A percentile compares a stretch with the other conserved stretches of the same genome.
phyloP scores from a whole-genome alignment of 257 asterid species.

The Solanum appendiculatum region DNA sequence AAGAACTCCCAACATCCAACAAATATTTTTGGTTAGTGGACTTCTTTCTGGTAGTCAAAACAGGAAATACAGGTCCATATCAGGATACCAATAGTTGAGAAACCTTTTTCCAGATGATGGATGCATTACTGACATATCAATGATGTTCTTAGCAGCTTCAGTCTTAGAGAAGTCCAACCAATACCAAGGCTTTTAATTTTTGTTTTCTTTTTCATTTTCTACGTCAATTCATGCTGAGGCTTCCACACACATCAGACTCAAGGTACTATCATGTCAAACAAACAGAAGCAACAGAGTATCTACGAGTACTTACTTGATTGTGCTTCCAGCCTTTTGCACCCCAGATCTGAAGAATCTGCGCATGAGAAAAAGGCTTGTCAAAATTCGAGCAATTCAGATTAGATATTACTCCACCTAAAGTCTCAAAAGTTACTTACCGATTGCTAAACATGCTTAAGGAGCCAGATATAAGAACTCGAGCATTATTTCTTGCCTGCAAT shows the following conservation, averaged over 20 bases:
- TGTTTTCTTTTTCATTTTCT: not conserved
- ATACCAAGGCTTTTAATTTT: not conserved
- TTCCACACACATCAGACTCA: not conserved
- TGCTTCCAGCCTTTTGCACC: conserved; percentile 29
- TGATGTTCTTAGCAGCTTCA: not conserved
- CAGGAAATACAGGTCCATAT: not conserved
- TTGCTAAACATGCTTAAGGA: conserved; percentile 27
- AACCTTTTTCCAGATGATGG: not conserved
- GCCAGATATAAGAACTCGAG: conserved; percentile 29
- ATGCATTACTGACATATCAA: not conserved
- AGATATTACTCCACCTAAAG: not conserved
- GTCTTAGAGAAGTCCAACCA: not conserved
- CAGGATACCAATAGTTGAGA: not conserved
- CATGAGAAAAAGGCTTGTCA: not conserved
- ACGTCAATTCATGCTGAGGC: not conserved
- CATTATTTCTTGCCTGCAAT: conserved; percentile 36
- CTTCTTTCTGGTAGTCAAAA: not conserved
- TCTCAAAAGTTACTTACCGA: conserved; percentile 7
- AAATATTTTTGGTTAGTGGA: not conserved
- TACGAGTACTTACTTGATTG: conserved; percentile 12
- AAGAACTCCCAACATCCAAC: not conserved
- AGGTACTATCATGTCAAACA: not conserved
- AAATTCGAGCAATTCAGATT: not conserved
- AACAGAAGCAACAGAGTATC: not conserved
- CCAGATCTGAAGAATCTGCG: conserved; percentile 27